Evolutionary conservation across 345 rosid species (phyloP), one percentile per base, ranked within the genome.

Genomic region (Hypericum androsaemum): DNA sequence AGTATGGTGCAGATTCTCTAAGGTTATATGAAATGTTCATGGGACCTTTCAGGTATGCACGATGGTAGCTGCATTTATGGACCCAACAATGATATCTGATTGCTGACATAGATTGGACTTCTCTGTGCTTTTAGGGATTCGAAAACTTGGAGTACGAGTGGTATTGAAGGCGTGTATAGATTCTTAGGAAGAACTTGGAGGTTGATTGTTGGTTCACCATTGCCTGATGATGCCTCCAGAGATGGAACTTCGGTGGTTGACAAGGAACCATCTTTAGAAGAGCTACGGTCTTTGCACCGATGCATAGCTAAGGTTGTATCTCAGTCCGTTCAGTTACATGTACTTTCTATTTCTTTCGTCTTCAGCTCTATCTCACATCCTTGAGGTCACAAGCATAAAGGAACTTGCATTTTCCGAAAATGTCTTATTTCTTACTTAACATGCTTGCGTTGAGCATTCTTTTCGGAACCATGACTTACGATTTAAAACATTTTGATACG

Each of bases 21-120:
- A 79, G 98, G 12, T 64, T 90, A 40, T 90, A 90, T 52, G 98
- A 90, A 66, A 90, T 90, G 96, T 90, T 90, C 78, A 87, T 90
- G 96, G 98, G 98, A 67, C 98, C 96, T 35, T 84, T 90, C 63
- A 77, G 96, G 98, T 86, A 74, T 54, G n/a, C 10, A 5, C n/a
- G 48, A 0, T 17, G 41, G 11, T 12, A 37, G 11, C 41, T 46
- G 55, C 53, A 35, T 22, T 22, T 22, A 15, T 46, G 43, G 42
- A 32, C 60, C 50, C 15, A n/a, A 43, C n/a, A 10, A 22, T 11
- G 39, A 39, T 56, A 12, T 36, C 45, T 15, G 17, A 53, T 55
- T 35, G 40, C 47, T 5, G 35, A 4, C 51, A 61, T 48, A 66
- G 56, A 41, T 50, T 13, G 40, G 16, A 41, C 35, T 61, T 37